phyloP scores from a whole-genome alignment of 441 rosid species.

The Mallotus japonicus region DNA sequence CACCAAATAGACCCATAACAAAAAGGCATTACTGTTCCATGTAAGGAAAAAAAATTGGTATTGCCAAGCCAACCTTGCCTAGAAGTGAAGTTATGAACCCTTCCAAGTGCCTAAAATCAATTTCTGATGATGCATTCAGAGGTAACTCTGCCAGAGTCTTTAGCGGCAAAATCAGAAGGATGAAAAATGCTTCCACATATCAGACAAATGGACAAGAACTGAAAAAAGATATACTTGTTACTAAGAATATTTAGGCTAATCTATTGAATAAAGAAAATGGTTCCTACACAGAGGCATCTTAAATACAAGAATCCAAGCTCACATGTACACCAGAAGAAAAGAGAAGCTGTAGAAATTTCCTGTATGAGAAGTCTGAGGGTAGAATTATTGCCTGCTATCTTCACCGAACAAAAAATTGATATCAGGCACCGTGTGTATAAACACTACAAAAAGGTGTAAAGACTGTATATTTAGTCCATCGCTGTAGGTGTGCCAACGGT shows the following conservation, averaged over 20 bases:
- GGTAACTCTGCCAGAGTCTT: no score
- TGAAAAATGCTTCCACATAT: no score
- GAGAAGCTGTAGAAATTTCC: slow-evolving; percentile 18
- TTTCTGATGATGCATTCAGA: no score
- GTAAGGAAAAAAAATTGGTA: no score
- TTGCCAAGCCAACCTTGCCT: no score
- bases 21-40: no score
- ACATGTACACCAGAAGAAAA: slow-evolving; percentile 41
- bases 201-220: no score
- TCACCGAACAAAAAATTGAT: slow-evolving; percentile 33
- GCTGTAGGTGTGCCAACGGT: slow-evolving; percentile 8
- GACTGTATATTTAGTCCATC: slow-evolving; percentile 14
- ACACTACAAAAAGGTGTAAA: slow-evolving; percentile 21
- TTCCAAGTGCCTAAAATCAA: no score
- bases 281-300: slow-evolving; percentile 35
- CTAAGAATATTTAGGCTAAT: slow-evolving; percentile 13
- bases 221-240: not conserved
- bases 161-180: no score
- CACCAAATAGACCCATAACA: no score
- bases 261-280: slow-evolving; percentile 22
- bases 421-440: slow-evolving; percentile 25
- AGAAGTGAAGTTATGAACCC: no score
- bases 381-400: slow-evolving; percentile 24
- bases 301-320: slow-evolving; percentile 36
- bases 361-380: slow-evolving; percentile 16